Evolutionary conservation across 1,284 basidiomycete genomes (phyloP).

Genomic region (Moesziomyces aphidis): DNA sequence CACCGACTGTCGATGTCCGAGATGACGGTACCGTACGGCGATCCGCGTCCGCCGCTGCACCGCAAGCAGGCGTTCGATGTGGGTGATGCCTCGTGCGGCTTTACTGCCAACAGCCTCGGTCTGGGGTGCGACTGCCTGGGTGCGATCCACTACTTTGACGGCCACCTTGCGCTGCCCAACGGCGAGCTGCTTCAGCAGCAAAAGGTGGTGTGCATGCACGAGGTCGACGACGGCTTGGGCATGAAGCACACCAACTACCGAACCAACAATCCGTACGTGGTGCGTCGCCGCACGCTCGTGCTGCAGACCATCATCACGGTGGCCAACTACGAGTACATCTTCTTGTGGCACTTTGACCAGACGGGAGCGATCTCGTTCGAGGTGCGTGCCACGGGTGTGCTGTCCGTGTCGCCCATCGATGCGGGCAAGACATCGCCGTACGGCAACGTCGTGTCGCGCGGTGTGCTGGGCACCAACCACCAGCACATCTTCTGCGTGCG

Average conservation of each 20-base stretch:
- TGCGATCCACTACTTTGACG: slow-evolving; percentile 68
- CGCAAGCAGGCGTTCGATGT: slow-evolving; percentile 70
- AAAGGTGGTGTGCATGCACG: slow-evolving; percentile 90
- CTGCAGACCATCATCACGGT: slow-evolving; percentile 89
- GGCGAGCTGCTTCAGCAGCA: slow-evolving; percentile 50
- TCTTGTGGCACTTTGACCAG: slow-evolving; percentile 80
- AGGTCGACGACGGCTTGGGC: slow-evolving; percentile 81
- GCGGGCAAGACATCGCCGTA: slow-evolving; percentile 71
- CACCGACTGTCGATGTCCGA: slow-evolving; percentile 70
- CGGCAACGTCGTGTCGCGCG: slow-evolving; percentile 84
- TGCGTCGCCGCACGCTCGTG: slow-evolving; percentile 82
- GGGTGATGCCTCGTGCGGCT: slow-evolving; percentile 70
- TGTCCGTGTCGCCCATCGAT: slow-evolving; percentile 67
- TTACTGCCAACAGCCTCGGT: slow-evolving; percentile 68
- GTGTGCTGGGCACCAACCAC: slow-evolving; percentile 87
- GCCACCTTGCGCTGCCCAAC: slow-evolving; percentile 61
- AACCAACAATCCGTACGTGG: slow-evolving; percentile 78
- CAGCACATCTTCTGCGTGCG: slow-evolving; percentile 84
- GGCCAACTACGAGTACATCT: slow-evolving; percentile 85
- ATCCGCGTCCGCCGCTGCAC: slow-evolving; percentile 62
- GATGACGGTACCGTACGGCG: slow-evolving; percentile 70
- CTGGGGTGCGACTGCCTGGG: slow-evolving; percentile 71
- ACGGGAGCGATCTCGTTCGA: slow-evolving; percentile 86
- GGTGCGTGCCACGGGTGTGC: slow-evolving; percentile 83
- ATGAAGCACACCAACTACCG: slow-evolving; percentile 80